These are phyloP conservation scores for Debaryomyces castellii DNA, from an alignment of 805 yeast genomes.

Conservation along the genomic window DNA sequence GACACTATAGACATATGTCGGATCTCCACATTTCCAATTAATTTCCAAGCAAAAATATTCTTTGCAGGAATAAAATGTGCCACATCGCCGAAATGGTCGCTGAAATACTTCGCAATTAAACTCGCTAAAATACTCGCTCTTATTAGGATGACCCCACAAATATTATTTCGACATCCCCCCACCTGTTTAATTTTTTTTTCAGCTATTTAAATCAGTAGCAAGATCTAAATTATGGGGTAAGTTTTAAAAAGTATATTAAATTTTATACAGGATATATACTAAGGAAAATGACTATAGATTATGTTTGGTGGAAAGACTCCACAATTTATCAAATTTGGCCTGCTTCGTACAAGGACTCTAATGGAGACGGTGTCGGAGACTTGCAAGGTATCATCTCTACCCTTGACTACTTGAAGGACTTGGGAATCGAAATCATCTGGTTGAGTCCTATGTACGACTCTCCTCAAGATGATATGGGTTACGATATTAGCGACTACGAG, in stretches of 20 bases:
- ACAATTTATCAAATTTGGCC: slow-evolving; percentile 63
- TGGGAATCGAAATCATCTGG: slow-evolving; percentile 57
- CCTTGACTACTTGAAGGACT: slow-evolving; percentile 48
- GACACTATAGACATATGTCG: too few relatives aligned
- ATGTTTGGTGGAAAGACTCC: slow-evolving; percentile 57
- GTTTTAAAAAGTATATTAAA: not conserved
- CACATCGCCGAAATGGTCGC: not conserved
- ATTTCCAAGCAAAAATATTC: not conserved
- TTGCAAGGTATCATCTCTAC: slow-evolving; percentile 52
- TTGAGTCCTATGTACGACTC: slow-evolving; percentile 58
- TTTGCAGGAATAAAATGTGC: not conserved
- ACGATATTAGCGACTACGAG: slow-evolving; percentile 57
- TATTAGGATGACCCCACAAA: not conserved
- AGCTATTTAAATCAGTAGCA: not conserved
- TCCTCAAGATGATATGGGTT: slow-evolving; percentile 65
- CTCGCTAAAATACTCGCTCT: not conserved
- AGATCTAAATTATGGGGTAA: not conserved
- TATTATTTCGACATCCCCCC: not conserved
- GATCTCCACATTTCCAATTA: too few relatives aligned
- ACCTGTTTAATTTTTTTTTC: not conserved
- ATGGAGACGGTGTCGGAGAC: slow-evolving; percentile 61
- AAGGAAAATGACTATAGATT: slow-evolving; percentile 16
- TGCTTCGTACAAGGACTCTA: slow-evolving; percentile 58
- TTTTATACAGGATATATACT: not conserved
- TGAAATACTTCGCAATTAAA: not conserved